Base-by-base conservation (phyloP, 1,139 yeast species). In the Debaryomyces sp. region DNA sequence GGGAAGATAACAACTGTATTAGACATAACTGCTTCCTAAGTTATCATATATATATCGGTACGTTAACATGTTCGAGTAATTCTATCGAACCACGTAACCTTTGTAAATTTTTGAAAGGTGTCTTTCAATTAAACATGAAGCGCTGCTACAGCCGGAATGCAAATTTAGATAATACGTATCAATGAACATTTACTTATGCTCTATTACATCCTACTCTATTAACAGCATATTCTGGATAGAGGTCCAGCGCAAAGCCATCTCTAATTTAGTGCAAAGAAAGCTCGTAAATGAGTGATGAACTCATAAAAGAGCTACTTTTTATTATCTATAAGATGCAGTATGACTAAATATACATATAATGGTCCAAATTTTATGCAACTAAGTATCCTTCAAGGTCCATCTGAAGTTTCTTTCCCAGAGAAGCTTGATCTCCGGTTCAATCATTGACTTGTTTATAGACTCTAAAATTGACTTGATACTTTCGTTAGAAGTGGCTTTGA, bases 371-470 rank as follows among this genome's bases (percentile, higher is more conserved):
- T 23, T 37, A n/a, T 23, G 8, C 5, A 12, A 18, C 26, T 41
- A 41, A 7, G n/a, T 27, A 30, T 41, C 43, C 8, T 30, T 30
- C 13, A 44, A 23, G 15, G 48, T 42, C 53, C 53, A 50, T 17
- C 26, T 38, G 30, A 50, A 50, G 34, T 45, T 46, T 29, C 22
- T 34, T 22, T 27, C 24, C 53, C 53, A 50, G n/a, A 44, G 44
- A 13, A 22, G 13, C 24, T 67, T 68, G 17, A 60, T 50, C 13
- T 57, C 60, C 6, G 52, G 51, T 13, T 63, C 62, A 10, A 61
- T 57, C 56, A 58, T 56, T 7, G 71, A 66, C 39, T 58, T 54
- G 7, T 61, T 60, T 30, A 70, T 58, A 12, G 60, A 47, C 12
- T 54, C 55, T 45, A 68, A 66, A 9, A 67, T 58, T 12, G 50